Conservation (phyloP, 1,284 basidiomycete genomes). For the Ustilago cynodontis region DNA sequence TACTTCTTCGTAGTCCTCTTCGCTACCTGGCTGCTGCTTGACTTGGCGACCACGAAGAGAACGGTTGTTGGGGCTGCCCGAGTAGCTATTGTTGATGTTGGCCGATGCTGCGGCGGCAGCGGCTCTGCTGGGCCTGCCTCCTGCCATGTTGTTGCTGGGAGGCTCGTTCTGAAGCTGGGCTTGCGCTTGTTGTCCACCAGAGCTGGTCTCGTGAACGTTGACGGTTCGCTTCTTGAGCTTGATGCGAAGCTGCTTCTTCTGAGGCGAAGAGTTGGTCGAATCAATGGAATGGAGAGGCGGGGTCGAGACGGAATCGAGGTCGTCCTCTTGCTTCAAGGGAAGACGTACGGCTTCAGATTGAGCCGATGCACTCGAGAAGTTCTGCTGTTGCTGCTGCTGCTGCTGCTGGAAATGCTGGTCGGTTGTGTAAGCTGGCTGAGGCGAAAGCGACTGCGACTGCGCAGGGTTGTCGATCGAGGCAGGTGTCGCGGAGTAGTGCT, state of each 20-base stretch:
- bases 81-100: constrained; percentile 22
- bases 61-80: constrained; percentile 11
- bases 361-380: neutral
- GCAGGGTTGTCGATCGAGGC: neutral
- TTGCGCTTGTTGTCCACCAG: constrained; percentile 36
- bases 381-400: constrained; percentile 9
- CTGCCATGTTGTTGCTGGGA: constrained; percentile 18
- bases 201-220: constrained; percentile 23
- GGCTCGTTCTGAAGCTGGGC: constrained; percentile 43
- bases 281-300: constrained; percentile 16
- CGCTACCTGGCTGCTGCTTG: constrained; percentile 40
- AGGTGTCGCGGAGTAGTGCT: neutral
- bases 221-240: constrained; percentile 33
- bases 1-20: constrained; percentile 46
- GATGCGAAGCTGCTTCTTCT: constrained; percentile 16
- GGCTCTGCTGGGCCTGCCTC: constrained; percentile 19
- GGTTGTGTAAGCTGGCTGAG: constrained; percentile 9
- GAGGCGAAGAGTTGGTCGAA: constrained; percentile 18
- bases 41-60: constrained; percentile 18
- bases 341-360: neutral
- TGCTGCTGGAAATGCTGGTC: neutral
- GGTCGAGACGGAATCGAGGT: constrained; percentile 20
- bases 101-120: constrained; percentile 29
- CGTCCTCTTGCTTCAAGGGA: constrained; percentile 8
- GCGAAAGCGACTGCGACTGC: constrained; percentile 20